Evolutionary conservation across 176 grass and related monocot species (phyloP), one percentile per base, ranked within the genome.

Genomic region (Chrysopogon serrulatus): DNA sequence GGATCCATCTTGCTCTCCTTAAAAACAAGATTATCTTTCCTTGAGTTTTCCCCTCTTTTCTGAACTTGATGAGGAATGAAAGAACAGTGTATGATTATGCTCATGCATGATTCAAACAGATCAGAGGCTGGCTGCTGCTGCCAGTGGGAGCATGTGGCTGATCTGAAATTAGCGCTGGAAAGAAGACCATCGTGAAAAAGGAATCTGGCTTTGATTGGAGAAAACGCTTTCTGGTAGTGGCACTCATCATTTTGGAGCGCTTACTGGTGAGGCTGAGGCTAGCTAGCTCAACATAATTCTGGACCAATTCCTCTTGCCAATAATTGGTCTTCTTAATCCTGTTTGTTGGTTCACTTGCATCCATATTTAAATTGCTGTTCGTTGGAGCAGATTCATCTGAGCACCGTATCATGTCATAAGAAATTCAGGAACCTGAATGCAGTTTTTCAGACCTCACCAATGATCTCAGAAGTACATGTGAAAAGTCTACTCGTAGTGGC

Each of bases 191-290:
- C 45, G 36, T 33, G 87, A 77, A 28, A 86, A 72, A 82, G 78
- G 88, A 86, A 82, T 90, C 83, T 35, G 23, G 56, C 88, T 86
- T 90, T 82, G 72, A 90, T 77, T 65, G 88, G 65, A 5, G 8
- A 43, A 5, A 82, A 86, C 73, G 54, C 83, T 78, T 82, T 88
- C 86, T 48, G 40, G 79, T 82, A 51, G 86, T 71, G 65, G 26
- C 51, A 68, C 79, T 81, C 78, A 27, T 81, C 78, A 27, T 86
- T 66, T 31, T 54, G 27, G 27, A 72, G 61, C 39, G 31, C 71
- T 64, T 86, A 42, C 60, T 30, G 41, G 73, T 68, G 73, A 74
- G 82, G 78, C 65, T 68, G 73, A 74, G 82, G 78, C 65, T 33
- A 53, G 47, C 73, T 70, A 37, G 43, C 43, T 47, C 39, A 23